Evolutionary conservation across 2,329 filamentous ascomycete genomes (phyloP).

Genomic region (Purpureocillium lavendulum): DNA sequence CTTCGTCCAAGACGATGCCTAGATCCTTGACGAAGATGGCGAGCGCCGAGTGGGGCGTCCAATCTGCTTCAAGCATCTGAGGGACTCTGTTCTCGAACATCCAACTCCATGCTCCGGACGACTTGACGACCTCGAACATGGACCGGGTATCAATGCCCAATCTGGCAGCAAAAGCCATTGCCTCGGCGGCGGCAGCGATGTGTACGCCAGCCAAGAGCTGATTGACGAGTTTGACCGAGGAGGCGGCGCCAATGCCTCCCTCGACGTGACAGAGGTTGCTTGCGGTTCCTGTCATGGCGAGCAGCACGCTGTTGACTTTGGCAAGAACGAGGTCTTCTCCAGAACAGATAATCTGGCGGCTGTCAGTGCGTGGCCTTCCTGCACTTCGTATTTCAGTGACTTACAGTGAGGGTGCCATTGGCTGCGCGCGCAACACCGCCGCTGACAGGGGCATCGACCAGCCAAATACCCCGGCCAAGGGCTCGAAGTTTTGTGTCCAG

Average conservation of each 20-base stretch:
- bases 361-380: background rate
- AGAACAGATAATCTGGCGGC: constrained; percentile 22
- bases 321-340: constrained; percentile 14
- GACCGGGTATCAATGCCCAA: constrained; percentile 42
- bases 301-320: constrained; percentile 15
- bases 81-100: constrained; percentile 28
- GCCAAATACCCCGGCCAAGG: constrained; percentile 15
- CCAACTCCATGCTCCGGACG: constrained; percentile 24
- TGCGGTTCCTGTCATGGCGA: constrained; percentile 20
- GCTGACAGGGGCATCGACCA: constrained; percentile 28
- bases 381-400: too few species aligned
- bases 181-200: constrained; percentile 46
- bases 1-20: constrained; percentile 22
- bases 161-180: constrained; percentile 45
- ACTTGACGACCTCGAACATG: constrained; percentile 37
- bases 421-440: constrained; percentile 27
- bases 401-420: constrained; percentile 24
- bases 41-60: constrained; percentile 23
- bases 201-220: constrained; percentile 51
- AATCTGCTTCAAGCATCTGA: constrained; percentile 26
- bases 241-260: constrained; percentile 43
- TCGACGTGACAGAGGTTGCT: constrained; percentile 35
- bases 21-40: constrained; percentile 27
- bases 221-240: constrained; percentile 50
- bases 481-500: constrained; percentile 12